These are phyloP conservation scores for Silene latifolia DNA, from an alignment of 148 eudicot genomes.

Conservation along the genomic window DNA sequence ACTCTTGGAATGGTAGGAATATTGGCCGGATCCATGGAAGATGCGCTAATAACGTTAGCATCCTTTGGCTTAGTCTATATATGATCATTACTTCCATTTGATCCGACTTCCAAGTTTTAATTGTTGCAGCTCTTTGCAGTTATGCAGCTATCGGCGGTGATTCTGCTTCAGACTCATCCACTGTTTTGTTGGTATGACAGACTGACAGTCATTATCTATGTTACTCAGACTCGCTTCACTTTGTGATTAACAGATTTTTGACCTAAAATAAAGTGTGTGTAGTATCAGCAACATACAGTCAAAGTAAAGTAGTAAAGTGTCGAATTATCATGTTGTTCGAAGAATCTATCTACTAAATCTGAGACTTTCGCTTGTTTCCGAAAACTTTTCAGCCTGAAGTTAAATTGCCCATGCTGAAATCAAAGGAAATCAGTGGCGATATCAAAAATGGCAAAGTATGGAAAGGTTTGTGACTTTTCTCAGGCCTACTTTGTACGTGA, in stretches of 20 bases:
- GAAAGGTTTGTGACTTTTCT: slow-evolving; percentile 47
- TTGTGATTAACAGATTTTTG: too few relatives aligned
- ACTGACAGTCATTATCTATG: too few relatives aligned
- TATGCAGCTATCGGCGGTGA: slow-evolving; percentile 83
- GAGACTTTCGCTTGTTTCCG: slow-evolving; percentile 13
- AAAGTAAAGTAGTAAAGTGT: too few relatives aligned
- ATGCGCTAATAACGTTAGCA: slow-evolving; percentile 72
- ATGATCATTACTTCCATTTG: background rate
- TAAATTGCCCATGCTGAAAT: slow-evolving; percentile 57
- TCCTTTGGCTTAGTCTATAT: slow-evolving; percentile 8
- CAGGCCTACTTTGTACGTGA: background rate
- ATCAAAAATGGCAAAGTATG: slow-evolving; percentile 74
- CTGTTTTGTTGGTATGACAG: slow-evolving; percentile 27
- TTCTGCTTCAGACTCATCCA: slow-evolving; percentile 32
- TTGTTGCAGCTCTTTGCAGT: slow-evolving; percentile 39
- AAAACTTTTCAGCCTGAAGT: slow-evolving; percentile 43
- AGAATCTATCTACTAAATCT: background rate
- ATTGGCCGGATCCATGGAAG: slow-evolving; percentile 92
- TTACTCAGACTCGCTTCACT: background rate
- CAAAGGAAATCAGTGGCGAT: slow-evolving; percentile 30
- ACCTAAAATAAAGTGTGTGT: too few relatives aligned
- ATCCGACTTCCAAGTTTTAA: background rate
- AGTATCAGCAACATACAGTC: too few relatives aligned
- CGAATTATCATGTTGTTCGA: too few relatives aligned
- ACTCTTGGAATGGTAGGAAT: slow-evolving; percentile 95